These are phyloP conservation scores for Thozetella sp. DNA, from an alignment of 495 filamentous ascomycete species.

Conservation along the genomic window DNA sequence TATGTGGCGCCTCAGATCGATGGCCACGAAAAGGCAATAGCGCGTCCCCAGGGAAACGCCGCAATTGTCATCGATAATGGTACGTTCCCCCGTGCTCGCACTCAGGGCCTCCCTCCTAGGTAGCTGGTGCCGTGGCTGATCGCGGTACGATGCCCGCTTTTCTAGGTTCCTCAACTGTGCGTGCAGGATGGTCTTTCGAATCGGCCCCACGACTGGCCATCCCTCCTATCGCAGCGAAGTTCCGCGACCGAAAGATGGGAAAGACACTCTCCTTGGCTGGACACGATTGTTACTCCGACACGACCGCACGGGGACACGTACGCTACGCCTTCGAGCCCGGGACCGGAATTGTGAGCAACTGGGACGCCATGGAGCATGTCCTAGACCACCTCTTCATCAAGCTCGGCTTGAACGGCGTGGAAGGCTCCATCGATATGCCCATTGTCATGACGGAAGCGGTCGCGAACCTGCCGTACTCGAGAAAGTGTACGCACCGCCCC, in stretches of 20 bases:
- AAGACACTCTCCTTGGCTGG: constrained; percentile 90
- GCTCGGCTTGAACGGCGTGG: constrained; percentile 77
- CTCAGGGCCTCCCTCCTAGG: background rate
- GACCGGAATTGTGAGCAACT: constrained; percentile 89
- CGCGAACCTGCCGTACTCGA: constrained; percentile 82
- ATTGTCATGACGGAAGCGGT: constrained; percentile 96
- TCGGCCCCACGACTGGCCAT: constrained; percentile 72
- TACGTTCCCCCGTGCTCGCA: constrained; percentile 31
- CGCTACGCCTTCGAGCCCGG: constrained; percentile 90
- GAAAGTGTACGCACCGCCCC: constrained; percentile 65
- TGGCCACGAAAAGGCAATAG: constrained; percentile 63
- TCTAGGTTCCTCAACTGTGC: constrained; percentile 80
- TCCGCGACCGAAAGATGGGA: constrained; percentile 87
- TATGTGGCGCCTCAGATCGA: constrained; percentile 68
- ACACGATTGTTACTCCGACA: constrained; percentile 89
- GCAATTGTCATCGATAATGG: constrained; percentile 99
- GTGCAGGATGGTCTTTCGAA: constrained; percentile 96
- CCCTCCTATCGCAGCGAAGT: constrained; percentile 90
- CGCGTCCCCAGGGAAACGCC: constrained; percentile 39
- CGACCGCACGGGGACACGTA: constrained; percentile 87
- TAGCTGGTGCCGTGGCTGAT: background rate
- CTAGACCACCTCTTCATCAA: constrained; percentile 93
- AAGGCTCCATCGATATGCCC: constrained; percentile 76
- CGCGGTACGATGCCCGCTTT: background rate
- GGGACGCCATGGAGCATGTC: constrained; percentile 94